These are phyloP conservation scores for Naganishia antarctica DNA, from an alignment of 768 basidiomycete species.

Conservation along the genomic window DNA sequence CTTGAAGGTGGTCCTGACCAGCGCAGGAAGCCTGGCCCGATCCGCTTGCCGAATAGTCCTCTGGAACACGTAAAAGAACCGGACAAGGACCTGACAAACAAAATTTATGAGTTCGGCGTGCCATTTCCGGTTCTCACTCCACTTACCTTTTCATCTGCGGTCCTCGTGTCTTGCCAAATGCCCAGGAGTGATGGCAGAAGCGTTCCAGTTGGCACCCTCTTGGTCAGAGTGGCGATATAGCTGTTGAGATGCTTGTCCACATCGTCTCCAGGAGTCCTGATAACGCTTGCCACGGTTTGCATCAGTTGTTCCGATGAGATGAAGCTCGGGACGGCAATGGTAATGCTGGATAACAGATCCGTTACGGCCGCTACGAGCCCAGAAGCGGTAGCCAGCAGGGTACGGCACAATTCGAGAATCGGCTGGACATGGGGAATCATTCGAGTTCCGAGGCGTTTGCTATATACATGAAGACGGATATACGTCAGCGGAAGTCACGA, in stretches of 20 bases:
- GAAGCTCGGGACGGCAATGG: conserved; percentile 75
- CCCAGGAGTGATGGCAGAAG: conserved; percentile 62
- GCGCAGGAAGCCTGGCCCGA: conserved; percentile 61
- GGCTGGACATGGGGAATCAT: conserved; percentile 78
- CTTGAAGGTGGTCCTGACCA: conserved; percentile 66
- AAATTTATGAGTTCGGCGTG: not conserved
- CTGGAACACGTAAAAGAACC: conserved; percentile 67
- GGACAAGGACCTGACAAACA: conserved; percentile 42
- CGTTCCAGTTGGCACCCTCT: conserved; percentile 63
- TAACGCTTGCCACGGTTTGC: conserved; percentile 30
- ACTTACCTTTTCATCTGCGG: conserved; percentile 35
- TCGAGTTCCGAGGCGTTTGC: conserved; percentile 73
- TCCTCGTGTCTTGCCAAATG: conserved; percentile 46
- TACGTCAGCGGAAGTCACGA: not conserved
- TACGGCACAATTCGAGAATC: conserved; percentile 54
- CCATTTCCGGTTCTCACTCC: no score
- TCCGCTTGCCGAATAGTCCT: conserved; percentile 62
- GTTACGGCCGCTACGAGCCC: conserved; percentile 50
- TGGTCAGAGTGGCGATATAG: conserved; percentile 64
- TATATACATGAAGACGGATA: conserved; percentile 43
- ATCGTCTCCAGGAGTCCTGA: conserved; percentile 31
- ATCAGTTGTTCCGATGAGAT: conserved; percentile 44
- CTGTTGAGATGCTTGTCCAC: conserved; percentile 47
- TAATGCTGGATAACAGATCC: conserved; percentile 62
- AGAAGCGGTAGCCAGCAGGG: conserved; percentile 8